A percentile compares a stretch with the other conserved stretches of the same genome.
phyloP scores from a whole-genome alignment of 306 rosid genomes.

The Arachis hypogaea region DNA sequence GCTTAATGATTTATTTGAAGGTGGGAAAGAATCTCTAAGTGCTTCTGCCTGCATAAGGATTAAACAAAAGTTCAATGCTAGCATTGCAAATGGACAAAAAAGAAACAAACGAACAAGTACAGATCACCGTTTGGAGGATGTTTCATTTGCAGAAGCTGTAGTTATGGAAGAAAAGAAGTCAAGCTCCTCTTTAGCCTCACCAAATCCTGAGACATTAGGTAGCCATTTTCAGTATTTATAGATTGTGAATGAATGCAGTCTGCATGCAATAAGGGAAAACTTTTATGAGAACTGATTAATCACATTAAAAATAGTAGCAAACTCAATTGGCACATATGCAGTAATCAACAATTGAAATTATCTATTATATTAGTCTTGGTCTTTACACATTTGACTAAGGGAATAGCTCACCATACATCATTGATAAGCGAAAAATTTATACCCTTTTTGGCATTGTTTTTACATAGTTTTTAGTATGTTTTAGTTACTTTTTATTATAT shows the following conservation, averaged over 20 bases:
- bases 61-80: constrained; percentile 40
- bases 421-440: no score
- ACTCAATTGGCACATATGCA: constrained; percentile 15
- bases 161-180: constrained; percentile 95
- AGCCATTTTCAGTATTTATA: constrained; percentile 52
- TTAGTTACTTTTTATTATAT: no score
- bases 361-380: no score
- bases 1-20: constrained; percentile 89
- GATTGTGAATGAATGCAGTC: constrained; percentile 35
- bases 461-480: no score
- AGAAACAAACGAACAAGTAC: constrained; percentile 42
- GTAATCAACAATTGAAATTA: neutral
- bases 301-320: constrained; percentile 25
- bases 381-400: no score
- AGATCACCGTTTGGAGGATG: constrained; percentile 73
- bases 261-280: constrained; percentile 26
- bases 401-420: no score
- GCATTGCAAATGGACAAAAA: constrained; percentile 36
- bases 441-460: no score
- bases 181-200: constrained; percentile 88
- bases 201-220: constrained; percentile 82
- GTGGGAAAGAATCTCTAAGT: constrained; percentile 90
- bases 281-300: neutral
- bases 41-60: constrained; percentile 81
- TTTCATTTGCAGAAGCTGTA: constrained; percentile 91